phyloP scores from a whole-genome alignment of 805 yeast genomes.

The Geotrichum ghanense region DNA sequence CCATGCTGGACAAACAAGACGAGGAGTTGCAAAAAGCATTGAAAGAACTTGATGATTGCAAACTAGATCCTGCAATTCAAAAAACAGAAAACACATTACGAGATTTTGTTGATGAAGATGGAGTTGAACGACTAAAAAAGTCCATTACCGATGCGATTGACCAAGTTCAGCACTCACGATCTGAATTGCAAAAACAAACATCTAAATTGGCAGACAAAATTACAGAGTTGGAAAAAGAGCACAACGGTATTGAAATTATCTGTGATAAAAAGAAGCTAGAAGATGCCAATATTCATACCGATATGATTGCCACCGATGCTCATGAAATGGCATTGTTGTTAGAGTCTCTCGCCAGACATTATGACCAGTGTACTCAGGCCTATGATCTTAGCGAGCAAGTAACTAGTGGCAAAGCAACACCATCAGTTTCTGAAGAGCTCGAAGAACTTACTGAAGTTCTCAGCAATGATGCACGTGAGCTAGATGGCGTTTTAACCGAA shows the following conservation, averaged over 20 bases:
- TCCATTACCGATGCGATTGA: constrained; percentile 25
- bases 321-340: constrained; percentile 59
- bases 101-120: constrained; percentile 38
- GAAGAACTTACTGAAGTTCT: constrained; percentile 48
- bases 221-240: constrained; percentile 18
- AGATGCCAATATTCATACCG: constrained; percentile 15
- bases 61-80: constrained; percentile 26
- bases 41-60: constrained; percentile 26
- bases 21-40: constrained; percentile 26
- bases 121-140: constrained; percentile 24
- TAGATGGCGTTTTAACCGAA: constrained; percentile 21
- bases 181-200: constrained; percentile 17
- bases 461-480: constrained; percentile 24
- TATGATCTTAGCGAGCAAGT: constrained; percentile 17
- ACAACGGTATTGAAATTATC: constrained; percentile 13
- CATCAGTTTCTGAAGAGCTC: constrained; percentile 29
- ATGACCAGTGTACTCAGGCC: constrained; percentile 61
- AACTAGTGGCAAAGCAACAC: constrained; percentile 22
- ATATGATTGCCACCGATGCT: constrained; percentile 32
- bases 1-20: constrained; percentile 18
- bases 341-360: constrained; percentile 67
- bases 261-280: constrained; percentile 19
- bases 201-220: constrained; percentile 22
- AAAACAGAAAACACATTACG: constrained; percentile 22
- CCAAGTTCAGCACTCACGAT: constrained; percentile 17